These are phyloP conservation scores for Phytophthora multivora DNA, from an alignment of 352 stramenopile species.

Conservation along the genomic window DNA sequence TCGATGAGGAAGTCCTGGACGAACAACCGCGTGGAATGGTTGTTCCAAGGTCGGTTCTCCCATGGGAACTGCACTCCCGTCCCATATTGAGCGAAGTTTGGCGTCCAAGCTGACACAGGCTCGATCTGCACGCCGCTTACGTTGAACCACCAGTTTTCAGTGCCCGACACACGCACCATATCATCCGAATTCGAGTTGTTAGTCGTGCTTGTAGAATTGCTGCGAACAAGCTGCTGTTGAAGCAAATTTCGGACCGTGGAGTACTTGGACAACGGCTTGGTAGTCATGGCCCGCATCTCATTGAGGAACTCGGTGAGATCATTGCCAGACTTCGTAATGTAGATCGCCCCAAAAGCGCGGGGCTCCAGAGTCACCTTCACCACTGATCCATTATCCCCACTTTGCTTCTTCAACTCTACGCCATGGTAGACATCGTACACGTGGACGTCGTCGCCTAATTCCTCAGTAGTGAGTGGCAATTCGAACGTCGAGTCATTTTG, in stretches of 20 bases:
- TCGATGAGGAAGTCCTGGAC: constrained; percentile 81
- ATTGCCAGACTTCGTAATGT: constrained; percentile 26
- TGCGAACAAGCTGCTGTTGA: constrained; percentile 42
- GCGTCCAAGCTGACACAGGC: constrained; percentile 72
- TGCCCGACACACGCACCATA: constrained; percentile 60
- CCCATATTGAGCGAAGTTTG: constrained; percentile 56
- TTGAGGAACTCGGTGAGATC: constrained; percentile 50
- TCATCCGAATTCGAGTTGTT: constrained; percentile 3
- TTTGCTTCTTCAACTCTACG: constrained; percentile 35
- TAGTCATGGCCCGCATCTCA: constrained; percentile 56
- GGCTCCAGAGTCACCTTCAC: constrained; percentile 54
- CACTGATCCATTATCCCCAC: constrained; percentile 1
- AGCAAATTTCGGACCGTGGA: constrained; percentile 44
- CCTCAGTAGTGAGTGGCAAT: constrained; percentile 36
- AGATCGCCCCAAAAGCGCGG: constrained; percentile 67
- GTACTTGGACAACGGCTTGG: constrained; percentile 49
- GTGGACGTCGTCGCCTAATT: constrained; percentile 22
- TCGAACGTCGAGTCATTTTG: constrained; percentile 32
- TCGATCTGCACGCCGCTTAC: constrained; percentile 84
- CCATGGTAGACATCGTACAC: constrained; percentile 77
- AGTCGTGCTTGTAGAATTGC: background rate
- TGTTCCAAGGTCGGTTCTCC: constrained; percentile 80
- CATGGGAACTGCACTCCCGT: constrained; percentile 86
- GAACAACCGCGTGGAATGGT: constrained; percentile 64
- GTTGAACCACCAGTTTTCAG: constrained; percentile 77